Evolutionary conservation across 2,329 filamentous ascomycete species (phyloP), one percentile per base, ranked within the genome.

Genomic region (Sporothrix brasiliensis): DNA sequence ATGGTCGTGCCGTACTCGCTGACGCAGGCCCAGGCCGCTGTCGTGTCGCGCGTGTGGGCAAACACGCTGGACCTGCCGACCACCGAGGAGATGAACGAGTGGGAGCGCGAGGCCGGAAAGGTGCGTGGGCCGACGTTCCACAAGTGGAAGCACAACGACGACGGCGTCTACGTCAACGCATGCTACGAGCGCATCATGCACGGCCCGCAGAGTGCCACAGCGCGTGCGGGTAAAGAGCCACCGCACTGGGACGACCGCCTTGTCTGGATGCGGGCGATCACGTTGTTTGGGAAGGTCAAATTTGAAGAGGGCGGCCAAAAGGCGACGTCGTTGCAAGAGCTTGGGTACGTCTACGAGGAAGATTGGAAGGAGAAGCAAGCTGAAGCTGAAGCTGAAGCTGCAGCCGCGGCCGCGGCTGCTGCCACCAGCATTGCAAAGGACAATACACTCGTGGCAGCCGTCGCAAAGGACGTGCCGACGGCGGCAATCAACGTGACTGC

Each of bases 1-100:
- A 91, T 91, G 74, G 87, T 95, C n/a, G 91, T 96, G n/a, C 94
- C 94, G 0, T 97, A 97, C 77, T 90, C 92, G 0, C 76, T 95
- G 0, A 86, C 89, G 0, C 93, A 97, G 80, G 88, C 87, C 6
- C 94, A 97, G 79, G 88, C 89, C 0, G 91, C 93, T 0, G 86
- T 92, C 0, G 84, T 96, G 60, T 88, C 93, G 2, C 87, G 92
- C 0, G 86, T 94, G 0, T 97, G 92, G 86, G 87, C 92, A 0
- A 91, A 91, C 47, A 81, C 87, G 0, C 81, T 97, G 0, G 73
- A 80, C 0, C 81, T 97, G 10, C 93, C 93, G 0, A 76, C 86
- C 0, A 78, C 77, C 1, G 77, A 81, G 0, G 87, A 88, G 67
- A 96, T 97, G 90, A 79, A 83, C 69, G 76, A 76, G 1, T 96